These are phyloP conservation scores for Farysia itapuensis DNA, from an alignment of 1,284 basidiomycete species.

Conservation along the genomic window DNA sequence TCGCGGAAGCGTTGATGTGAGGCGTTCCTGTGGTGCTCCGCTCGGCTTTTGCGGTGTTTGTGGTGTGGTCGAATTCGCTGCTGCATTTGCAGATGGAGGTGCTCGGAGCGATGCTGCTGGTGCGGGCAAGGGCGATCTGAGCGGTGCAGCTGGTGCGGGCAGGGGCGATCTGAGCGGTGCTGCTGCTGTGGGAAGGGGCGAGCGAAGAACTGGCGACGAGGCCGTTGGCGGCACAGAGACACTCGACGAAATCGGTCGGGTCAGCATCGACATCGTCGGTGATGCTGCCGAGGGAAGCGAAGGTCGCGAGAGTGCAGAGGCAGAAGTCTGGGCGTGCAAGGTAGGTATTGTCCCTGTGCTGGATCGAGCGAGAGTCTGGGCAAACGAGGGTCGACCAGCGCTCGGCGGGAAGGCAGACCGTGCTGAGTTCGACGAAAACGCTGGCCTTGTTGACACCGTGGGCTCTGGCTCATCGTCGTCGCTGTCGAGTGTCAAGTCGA, in stretches of 20 bases:
- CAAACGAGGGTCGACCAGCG: too few relatives aligned
- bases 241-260: too few relatives aligned
- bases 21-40: too few relatives aligned
- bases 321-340: too few relatives aligned
- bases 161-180: constrained; percentile 1
- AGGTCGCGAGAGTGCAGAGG: too few relatives aligned
- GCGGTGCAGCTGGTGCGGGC: neutral
- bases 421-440: constrained; percentile 1
- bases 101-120: neutral
- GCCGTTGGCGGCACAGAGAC: neutral
- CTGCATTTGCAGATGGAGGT: neutral
- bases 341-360: too few relatives aligned
- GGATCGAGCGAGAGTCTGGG: too few relatives aligned
- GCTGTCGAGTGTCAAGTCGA: constrained; percentile 38
- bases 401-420: neutral
- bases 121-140: neutral
- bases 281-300: too few relatives aligned
- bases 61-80: neutral
- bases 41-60: neutral
- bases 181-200: constrained; percentile 2
- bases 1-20: neutral
- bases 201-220: too few relatives aligned
- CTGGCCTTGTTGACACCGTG: constrained; percentile 9
- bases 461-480: constrained; percentile 25
- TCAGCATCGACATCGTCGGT: too few relatives aligned